Base-by-base conservation (phyloP, 2,329 filamentous ascomycete genomes). In the Podosphaera leucotricha region DNA sequence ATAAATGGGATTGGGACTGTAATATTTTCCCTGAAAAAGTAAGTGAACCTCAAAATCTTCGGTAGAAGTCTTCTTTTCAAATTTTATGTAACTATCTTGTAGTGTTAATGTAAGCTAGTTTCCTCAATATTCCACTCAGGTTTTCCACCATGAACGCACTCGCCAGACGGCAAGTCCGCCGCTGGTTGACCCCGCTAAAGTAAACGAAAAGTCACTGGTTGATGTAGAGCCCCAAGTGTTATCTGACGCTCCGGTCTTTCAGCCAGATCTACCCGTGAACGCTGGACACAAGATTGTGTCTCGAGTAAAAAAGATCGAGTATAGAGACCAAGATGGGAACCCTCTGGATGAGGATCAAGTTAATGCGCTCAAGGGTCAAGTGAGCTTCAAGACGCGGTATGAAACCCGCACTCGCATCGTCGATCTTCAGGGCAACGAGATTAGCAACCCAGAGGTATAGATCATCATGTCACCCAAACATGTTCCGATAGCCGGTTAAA, bases 1-100 rank as follows among this genome's bases (percentile, higher is more conserved):
- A 71, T 46, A 78, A 75, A 1, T 98, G 90, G 90, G 90, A 98
- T 60, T 98, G 87, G 72, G 90, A 98, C 62, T 98, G 90, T 71
- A 93, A 92, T 61, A 86, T 73, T 47, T 98, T 98, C 66, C 68
- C 79, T 54, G 77, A 77, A 51, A 76, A 75, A 58, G 86, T 94
- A 76, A 81, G 82, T 78, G 43, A 44, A 46, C 46, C 43, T 44
- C 49, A 46, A 22, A 37, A 59, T 46, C 57, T 61, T 16, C 20
- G 41, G 37, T 42, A 45, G 42, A 40, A 6, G 13, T n/a, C 28
- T 33, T 33, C 4, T 33, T 33, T 33, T 4, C 28, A 11, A 33
- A 4, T 11, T 6, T n/a, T 3, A 13, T 13, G 10, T 33, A 33
- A 11, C 6, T 33, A 33, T 33, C 28, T 33, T 36, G 28, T 26